phyloP scores from a whole-genome alignment of 345 rosid genomes.

The Eutrema heterophyllum region DNA sequence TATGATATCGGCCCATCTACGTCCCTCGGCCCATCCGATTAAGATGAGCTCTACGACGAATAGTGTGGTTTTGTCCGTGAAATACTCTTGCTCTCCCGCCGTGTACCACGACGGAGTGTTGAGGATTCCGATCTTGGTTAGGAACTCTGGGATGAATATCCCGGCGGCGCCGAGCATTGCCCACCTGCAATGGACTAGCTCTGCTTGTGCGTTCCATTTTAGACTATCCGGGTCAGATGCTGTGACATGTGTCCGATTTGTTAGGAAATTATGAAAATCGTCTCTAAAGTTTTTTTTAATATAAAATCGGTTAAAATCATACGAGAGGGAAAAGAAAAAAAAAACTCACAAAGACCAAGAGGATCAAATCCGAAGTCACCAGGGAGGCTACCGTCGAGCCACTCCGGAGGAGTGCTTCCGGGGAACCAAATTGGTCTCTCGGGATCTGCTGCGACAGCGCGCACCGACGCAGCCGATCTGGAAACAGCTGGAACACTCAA shows the following conservation, averaged over 20 bases:
- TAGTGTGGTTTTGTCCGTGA: conserved; percentile 88
- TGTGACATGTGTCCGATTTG: conserved; percentile 24
- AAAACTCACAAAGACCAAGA: conserved; percentile 72
- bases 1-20: conserved; percentile 94
- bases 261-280: not conserved
- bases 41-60: conserved; percentile 73
- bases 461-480: conserved; percentile 47
- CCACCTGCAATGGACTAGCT: conserved; percentile 94
- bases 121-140: conserved; percentile 80
- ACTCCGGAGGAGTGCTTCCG: conserved; percentile 92
- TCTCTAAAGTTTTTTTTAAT: not conserved
- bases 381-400: conserved; percentile 98
- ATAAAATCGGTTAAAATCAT: not conserved
- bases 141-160: conserved; percentile 89
- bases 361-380: conserved; percentile 99
- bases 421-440: conserved; percentile 98
- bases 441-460: conserved; percentile 72
- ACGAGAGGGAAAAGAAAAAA: not conserved
- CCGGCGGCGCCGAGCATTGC: conserved; percentile 99
- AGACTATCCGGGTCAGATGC: conserved; percentile 92
- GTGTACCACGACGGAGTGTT: conserved; percentile 97
- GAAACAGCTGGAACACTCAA: conserved; percentile 32
- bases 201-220: conserved; percentile 87
- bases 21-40: conserved; percentile 97
- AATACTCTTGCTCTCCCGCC: conserved; percentile 77